Percentiles rank a stretch among this genome's conserved stretches.
These are phyloP conservation scores for Symbiotaphrina buchneri DNA, from an alignment of 495 filamentous ascomycete genomes.

Conservation along the genomic window DNA sequence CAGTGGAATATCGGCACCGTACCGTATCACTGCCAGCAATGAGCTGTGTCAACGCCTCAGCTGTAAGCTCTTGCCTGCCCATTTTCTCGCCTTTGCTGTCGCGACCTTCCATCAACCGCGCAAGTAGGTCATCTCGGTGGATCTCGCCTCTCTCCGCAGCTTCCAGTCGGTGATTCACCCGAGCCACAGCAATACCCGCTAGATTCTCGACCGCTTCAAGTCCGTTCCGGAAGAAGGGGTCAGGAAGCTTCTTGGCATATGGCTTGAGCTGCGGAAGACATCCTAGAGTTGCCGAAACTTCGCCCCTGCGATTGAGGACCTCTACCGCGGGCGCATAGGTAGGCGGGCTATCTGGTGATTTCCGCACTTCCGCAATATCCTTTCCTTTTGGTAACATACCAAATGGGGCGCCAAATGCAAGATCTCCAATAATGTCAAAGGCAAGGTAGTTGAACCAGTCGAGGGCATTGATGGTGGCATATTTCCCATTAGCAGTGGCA, in stretches of 20 bases:
- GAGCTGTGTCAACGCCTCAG: conserved; percentile 73
- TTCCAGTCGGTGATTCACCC: conserved; percentile 2
- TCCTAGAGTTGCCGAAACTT: conserved; percentile 41
- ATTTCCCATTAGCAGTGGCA: conserved; percentile 19
- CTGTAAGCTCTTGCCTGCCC: conserved; percentile 58
- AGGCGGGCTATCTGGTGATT: conserved; percentile 24
- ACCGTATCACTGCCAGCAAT: conserved; percentile 82
- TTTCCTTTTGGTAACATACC: conserved; percentile 27
- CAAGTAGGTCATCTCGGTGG: conserved; percentile 55
- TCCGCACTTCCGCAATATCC: conserved; percentile 38
- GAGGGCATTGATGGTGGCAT: conserved; percentile 48
- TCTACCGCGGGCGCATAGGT: conserved; percentile 43
- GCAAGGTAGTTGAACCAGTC: conserved; percentile 92
- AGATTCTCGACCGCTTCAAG: conserved; percentile 39
- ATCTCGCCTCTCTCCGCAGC: conserved; percentile 8
- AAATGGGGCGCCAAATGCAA: conserved; percentile 22
- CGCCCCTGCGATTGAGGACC: conserved; percentile 45
- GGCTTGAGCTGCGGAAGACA: conserved; percentile 36
- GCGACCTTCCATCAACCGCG: conserved; percentile 67
- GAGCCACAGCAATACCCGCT: conserved; percentile 23
- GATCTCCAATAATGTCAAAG: conserved; percentile 78
- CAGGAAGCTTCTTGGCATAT: conserved; percentile 39
- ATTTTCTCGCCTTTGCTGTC: conserved; percentile 57
- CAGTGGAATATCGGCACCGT: no score
- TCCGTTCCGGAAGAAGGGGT: conserved; percentile 43